Base-by-base conservation (phyloP, 2,329 filamentous ascomycete genomes). In the Sporothrix brunneoviolacea region DNA sequence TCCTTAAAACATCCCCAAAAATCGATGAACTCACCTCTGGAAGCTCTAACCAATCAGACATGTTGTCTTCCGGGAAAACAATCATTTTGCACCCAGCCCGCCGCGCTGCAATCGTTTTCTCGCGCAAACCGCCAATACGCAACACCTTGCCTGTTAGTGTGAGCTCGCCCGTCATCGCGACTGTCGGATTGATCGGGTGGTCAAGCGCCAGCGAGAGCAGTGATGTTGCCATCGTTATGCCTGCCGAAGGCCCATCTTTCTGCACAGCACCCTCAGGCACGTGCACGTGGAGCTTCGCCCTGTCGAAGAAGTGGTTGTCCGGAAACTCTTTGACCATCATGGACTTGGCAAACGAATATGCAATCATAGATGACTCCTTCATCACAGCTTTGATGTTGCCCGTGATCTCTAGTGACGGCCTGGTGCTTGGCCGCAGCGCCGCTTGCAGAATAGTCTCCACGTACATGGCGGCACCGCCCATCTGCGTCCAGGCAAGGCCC, bases 141-240 rank as follows among this genome's bases (percentile, higher is more conserved):
- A 98, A 72, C 2, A 98, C 91, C 71, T 98, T 98, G 49, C 93
- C 93, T 1, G 93, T 98, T 47, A 98, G 83, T 2, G 94, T 98
- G 57, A 98, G 74, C 70, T 98, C 93, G 56, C 93, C 93, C 1
- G 93, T 98, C 93, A 98, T 98, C 53, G 94, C 91, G 59, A 97
- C 83, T 1, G 88, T 89, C 7, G 91, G 88, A 62, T 90, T 78
- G 44, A 98, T 76, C 15, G 84, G 77, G 40, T 79, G 77, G 58
- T 95, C 82, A 35, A 97, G 72, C 8, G 89, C 91, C 55, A 98
- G 74, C 47, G 86, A 91, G 45, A 98, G 74, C 60, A 98, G 70
- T 52, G 87, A 90, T 7, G 90, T 95, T n/a, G 93, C 86, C 93
- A 98, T 98, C 7, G 93, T 98, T 62, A 98, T 93, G 65, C 93